Evolutionary conservation across 331 rosid genomes (phyloP).

Genomic region (Rosa hybrid): DNA sequence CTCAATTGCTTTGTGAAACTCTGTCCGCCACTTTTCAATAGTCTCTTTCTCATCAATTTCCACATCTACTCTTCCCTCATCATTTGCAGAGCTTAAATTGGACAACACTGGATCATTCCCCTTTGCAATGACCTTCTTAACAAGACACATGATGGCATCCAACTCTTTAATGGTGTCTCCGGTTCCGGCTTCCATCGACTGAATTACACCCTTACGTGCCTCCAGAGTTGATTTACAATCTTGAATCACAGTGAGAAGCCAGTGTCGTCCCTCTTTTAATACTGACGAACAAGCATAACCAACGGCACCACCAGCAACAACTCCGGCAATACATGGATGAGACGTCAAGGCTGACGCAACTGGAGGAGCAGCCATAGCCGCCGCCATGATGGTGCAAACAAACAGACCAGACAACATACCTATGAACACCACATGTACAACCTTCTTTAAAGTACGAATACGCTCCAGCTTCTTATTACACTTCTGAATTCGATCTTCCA

Average conservation of each 20-base stretch:
- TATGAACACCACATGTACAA: background rate
- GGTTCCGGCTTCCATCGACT: background rate
- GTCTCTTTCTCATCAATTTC: background rate
- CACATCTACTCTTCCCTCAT: background rate
- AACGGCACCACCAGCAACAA: background rate
- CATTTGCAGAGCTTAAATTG: background rate
- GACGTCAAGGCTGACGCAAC: background rate
- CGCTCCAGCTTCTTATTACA: background rate
- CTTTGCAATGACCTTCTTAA: background rate
- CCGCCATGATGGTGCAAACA: background rate
- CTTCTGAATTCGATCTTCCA: background rate
- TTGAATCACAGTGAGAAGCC: background rate
- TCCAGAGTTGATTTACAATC: background rate
- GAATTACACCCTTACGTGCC: background rate
- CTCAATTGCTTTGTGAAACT: background rate
- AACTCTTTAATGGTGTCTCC: background rate
- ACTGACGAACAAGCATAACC: background rate
- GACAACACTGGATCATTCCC: background rate
- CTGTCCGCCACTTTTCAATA: background rate
- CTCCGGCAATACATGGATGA: background rate
- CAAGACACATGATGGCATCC: background rate
- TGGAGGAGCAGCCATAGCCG: background rate
- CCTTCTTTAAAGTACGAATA: background rate
- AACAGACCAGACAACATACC: background rate
- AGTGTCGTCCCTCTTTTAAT: background rate